Base-by-base conservation (phyloP, 2,329 filamentous ascomycete genomes). In the Xylariaceae sp. region DNA sequence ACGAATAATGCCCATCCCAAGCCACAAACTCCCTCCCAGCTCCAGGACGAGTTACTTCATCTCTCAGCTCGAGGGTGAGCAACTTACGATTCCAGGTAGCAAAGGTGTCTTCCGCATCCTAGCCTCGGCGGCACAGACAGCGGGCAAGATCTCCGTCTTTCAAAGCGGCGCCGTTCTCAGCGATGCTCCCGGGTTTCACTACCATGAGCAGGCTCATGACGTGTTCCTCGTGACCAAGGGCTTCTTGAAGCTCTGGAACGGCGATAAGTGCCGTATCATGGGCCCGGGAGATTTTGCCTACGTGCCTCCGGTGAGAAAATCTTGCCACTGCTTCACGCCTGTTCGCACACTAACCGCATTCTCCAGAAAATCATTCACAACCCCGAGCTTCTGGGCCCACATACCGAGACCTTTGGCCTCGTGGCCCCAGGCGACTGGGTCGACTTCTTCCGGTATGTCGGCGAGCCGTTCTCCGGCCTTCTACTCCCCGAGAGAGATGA, bases 401-500 rank as follows among this genome's bases (percentile, higher is more conserved):
- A 79, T 46, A 74, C 74, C 2, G 77, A 80, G 47, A 68, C 69
- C 16, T 59, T 74, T 2, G 74, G 76, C 12, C 57, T 81, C 3
- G 72, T 80, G 19, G 72, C 73, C 0, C 76, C 76, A 0, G 76
- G 74, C 4, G 75, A 76, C 52, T 80, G 76, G 77, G 64, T 78
- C 19, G 75, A 80, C 49, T 80, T 81, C 62, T 81, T 80, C 62
- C 68, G 76, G 37, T 73, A 76, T 52, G 68, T 80, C 7, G 68
- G 68, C 19, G 76, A 80, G 54, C 63, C 71, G 0, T 79, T 72
- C 42, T 47, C 60, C 3, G 74, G 76, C 1, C 50, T 72, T 1
- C 48, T 78, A 15, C 66, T 74, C 13, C 76, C 76, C 1, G 69
- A 76, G 38, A 56, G 62, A 28, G 76, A 80, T 52, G 51, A 68